Evolutionary conservation across 768 basidiomycete species (phyloP).

Genomic region (Xanthoconium purpureum): DNA sequence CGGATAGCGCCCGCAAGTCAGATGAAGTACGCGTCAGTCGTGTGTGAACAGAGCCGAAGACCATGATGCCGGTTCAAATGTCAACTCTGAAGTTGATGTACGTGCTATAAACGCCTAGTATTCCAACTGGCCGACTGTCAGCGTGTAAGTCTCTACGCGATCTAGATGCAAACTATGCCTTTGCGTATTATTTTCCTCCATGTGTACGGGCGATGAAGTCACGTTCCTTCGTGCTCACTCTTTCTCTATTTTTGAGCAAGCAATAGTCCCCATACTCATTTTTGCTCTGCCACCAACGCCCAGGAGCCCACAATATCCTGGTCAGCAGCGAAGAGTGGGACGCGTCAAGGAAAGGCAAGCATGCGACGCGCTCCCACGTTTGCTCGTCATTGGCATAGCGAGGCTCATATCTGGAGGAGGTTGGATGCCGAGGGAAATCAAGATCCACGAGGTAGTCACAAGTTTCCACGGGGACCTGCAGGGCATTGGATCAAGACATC

Average conservation of each 20-base stretch:
- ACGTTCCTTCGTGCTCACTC: slow-evolving; percentile 26
- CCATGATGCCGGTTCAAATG: slow-evolving; percentile 9
- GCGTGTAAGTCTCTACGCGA: slow-evolving; percentile 19
- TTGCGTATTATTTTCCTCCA: slow-evolving; percentile 8
- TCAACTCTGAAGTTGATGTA: no score
- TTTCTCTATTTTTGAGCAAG: slow-evolving; percentile 63
- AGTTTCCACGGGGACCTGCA: slow-evolving; percentile 60
- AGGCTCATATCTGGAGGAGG: slow-evolving; percentile 61
- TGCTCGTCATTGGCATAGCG: slow-evolving; percentile 65
- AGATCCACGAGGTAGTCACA: slow-evolving; percentile 93
- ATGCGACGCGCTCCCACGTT: slow-evolving; percentile 81
- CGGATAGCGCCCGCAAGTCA: slow-evolving; percentile 37
- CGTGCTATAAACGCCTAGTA: slow-evolving; percentile 10
- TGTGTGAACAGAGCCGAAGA: slow-evolving; percentile 16
- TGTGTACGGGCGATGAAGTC: slow-evolving; percentile 10
- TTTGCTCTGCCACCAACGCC: slow-evolving; percentile 57
- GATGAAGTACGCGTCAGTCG: slow-evolving; percentile 41
- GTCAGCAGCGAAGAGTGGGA: slow-evolving; percentile 68
- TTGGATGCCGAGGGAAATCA: slow-evolving; percentile 74
- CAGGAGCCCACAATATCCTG: slow-evolving; percentile 79
- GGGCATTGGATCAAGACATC: slow-evolving; percentile 2
- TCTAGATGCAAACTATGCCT: slow-evolving; percentile 3
- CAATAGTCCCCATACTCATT: slow-evolving; percentile 92
- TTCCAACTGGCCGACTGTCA: slow-evolving; percentile 16
- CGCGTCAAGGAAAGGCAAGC: slow-evolving; percentile 82